phyloP scores from a whole-genome alignment of 2,329 filamentous ascomycete genomes.

The Penicillium sp. region DNA sequence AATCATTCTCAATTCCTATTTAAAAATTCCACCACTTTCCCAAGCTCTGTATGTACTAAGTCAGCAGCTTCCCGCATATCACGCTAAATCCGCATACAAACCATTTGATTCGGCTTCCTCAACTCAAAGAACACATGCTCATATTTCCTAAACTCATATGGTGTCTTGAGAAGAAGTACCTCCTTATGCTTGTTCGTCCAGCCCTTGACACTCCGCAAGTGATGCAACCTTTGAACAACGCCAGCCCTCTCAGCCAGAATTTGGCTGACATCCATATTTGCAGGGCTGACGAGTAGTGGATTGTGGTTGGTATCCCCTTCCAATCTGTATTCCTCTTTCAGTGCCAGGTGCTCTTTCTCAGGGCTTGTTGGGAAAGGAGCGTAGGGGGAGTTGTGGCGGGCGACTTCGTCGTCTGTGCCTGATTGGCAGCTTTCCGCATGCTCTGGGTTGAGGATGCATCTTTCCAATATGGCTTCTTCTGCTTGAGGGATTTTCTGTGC shows the following conservation, averaged over 20 bases:
- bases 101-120: too few relatives aligned
- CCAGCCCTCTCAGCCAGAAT: neutral
- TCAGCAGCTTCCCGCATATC: too few relatives aligned
- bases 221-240: neutral
- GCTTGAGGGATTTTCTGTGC: too few relatives aligned
- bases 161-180: neutral
- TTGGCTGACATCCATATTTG: neutral
- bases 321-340: neutral
- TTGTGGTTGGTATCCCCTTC: neutral
- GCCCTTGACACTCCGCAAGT: neutral
- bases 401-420: slow-evolving; percentile 31
- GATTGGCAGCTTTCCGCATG: slow-evolving; percentile 23
- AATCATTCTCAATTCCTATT: too few relatives aligned
- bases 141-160: neutral
- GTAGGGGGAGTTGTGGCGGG: slow-evolving; percentile 26
- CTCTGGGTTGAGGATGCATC: slow-evolving; percentile 15
- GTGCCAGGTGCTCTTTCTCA: neutral
- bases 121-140: neutral
- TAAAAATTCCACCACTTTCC: too few relatives aligned
- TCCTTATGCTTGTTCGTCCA: neutral
- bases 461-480: neutral
- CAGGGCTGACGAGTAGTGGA: neutral
- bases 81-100: too few relatives aligned
- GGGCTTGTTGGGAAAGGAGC: slow-evolving; percentile 25
- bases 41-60: too few relatives aligned